Evolutionary conservation across 805 yeast genomes (phyloP), one percentile per base, ranked within the genome.

Genomic region (Saccharomyces eubayanus): DNA sequence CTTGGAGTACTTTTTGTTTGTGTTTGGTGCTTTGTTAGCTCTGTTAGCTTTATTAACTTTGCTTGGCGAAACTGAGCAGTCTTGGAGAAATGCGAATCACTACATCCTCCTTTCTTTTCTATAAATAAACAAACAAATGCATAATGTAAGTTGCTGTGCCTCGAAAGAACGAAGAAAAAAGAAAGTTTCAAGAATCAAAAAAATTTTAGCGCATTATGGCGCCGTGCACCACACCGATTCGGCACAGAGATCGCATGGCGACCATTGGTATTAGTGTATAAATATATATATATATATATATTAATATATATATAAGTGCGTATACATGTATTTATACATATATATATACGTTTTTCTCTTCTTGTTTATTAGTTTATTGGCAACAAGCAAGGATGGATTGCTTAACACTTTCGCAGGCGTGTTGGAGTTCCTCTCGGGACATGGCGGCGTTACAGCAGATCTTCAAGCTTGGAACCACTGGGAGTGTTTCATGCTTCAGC

Each of bases 401-500:
- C 30, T 68, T 68, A 31, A 80, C 68, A 5, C 70, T 68, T 14
- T 64, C 64, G 49, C 75, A 77, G 8, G 81, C 77, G 20, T 66
- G 60, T 51, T 63, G 68, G 45, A 82, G 57, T 54, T 84, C 87
- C 14, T 67, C 61, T 43, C 66, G 69, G 14, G 74, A 65, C 61
- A 82, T 70, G 3, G 74, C 77, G 9, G 77, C 73, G 54, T 78
- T 80, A 43, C 81, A 64, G 57, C 74, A 72, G 27, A 86, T 62
- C 53, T 79, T 74, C 59, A 87, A 69, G 55, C 82, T 80, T 47
- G 89, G 89, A 49, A 80, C 76, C 46, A 83, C 70, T 9, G 94
- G 89, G 56, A 87, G 74, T 51, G 82, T 72, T 66, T 90, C 97
- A 64, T 85, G 95, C 59, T 80, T 83, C 52, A 84, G 73, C 11